A percentile compares a stretch with the other conserved stretches of the same genome.
Conservation (phyloP, 2,329 filamentous ascomycete species). For the Claviceps arundinis region DNA sequence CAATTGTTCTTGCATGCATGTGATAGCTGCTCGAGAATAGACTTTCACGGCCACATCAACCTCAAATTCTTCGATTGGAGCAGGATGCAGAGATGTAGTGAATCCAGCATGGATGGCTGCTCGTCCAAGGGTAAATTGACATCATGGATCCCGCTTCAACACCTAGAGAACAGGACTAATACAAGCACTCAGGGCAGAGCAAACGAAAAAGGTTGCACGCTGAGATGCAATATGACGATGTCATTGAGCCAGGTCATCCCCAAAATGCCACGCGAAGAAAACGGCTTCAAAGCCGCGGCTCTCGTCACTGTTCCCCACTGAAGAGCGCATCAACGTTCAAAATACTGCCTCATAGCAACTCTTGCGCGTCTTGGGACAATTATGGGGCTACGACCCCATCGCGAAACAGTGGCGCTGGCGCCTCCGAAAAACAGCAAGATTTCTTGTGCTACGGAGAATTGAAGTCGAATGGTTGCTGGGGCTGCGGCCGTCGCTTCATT, state of each 20-base stretch:
- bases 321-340: neutral
- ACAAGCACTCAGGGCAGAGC: neutral
- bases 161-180: neutral
- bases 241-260: too few relatives aligned
- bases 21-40: too few relatives aligned
- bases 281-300: neutral
- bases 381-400: neutral
- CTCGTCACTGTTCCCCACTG: neutral
- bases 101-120: neutral
- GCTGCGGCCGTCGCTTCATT: conserved; percentile 1
- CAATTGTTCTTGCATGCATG: too few relatives aligned
- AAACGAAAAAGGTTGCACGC: neutral
- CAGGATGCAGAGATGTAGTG: neutral
- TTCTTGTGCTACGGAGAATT: neutral
- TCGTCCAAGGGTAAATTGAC: neutral
- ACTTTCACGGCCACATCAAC: too few relatives aligned
- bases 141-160: neutral
- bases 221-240: neutral
- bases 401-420: neutral
- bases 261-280: neutral
- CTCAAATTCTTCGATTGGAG: neutral
- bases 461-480: conserved; percentile 2
- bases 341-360: neutral
- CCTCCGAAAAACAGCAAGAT: neutral
- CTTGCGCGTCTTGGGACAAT: neutral